Base-by-base conservation (phyloP, 305 asterid genomes). In the Stenogyne calaminthoides region DNA sequence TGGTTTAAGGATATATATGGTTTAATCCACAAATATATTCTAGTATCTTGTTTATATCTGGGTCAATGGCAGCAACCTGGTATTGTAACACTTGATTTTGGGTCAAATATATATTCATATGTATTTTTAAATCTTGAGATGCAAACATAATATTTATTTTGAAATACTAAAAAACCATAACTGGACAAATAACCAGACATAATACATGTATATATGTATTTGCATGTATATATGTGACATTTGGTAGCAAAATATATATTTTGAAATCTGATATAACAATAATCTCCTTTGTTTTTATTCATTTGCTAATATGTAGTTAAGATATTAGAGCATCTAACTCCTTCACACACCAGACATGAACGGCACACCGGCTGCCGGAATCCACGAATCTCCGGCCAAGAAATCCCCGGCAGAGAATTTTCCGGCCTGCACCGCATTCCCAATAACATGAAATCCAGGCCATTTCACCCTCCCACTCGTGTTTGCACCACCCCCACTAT, bases 281-380 rank as follows among this genome's bases (percentile, higher is more conserved):
- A 5, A 46, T 14, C 52, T 14, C 52, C 47, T 14, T 46, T 46
- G 18, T 44, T 3, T 10, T 44, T 44, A 44, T 44, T 44, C 51
- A 15, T 44, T 44, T 10, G 15, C 51, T 44, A 44, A 2, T 2
- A 10, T 8, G 12, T 44, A 44, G 1, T 39, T 7, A 37, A 6
- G 44, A 37, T 10, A 40, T 9, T 40, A 40, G 14, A 9, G 47
- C 47, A 34, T 7, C 22, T 70, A 63, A 25, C 61, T 15, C 5
- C 18, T 36, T 9, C 37, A 39, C 11, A 9, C 75, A 81, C 82
- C 83, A 60, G 83, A 44, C 66, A 77, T 74, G 77, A 81, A 84
- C 15, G 90, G 87, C 64, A 86, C 88, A 9, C 84, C 83, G 22
- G 85, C 60, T 0, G 75, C 80, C 15, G 85, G 85, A 72, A 82